phyloP scores from a whole-genome alignment of 352 stramenopile genomes.

The Phytopythium mirpurense region DNA sequence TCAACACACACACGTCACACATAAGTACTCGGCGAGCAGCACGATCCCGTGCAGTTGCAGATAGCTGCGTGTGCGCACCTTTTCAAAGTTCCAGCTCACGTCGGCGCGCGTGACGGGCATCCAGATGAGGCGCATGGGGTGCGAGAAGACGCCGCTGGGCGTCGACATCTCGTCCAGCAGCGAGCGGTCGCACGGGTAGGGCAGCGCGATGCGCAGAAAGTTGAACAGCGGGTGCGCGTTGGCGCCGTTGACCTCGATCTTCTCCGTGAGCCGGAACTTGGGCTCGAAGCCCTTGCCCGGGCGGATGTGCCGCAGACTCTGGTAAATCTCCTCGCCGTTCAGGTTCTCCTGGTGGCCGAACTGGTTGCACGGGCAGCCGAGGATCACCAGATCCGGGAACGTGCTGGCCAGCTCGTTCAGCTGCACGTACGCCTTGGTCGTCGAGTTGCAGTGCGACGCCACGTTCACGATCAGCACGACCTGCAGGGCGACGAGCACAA shows the following conservation, averaged over 20 bases:
- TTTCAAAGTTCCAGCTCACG: slow-evolving; percentile 84
- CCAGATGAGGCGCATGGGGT: slow-evolving; percentile 82
- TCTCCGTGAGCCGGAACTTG: slow-evolving; percentile 71
- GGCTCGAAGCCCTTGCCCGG: slow-evolving; percentile 66
- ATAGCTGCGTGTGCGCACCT: slow-evolving; percentile 36
- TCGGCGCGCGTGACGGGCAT: slow-evolving; percentile 78
- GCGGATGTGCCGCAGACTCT: slow-evolving; percentile 68
- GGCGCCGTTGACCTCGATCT: slow-evolving; percentile 74
- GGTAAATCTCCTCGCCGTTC: slow-evolving; percentile 71
- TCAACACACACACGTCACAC: neutral
- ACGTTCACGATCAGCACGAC: slow-evolving; percentile 71
- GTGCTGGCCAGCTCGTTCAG: slow-evolving; percentile 58
- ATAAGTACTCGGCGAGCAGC: neutral
- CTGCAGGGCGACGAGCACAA: neutral
- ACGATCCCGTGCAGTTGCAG: no score
- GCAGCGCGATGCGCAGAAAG: slow-evolving; percentile 64
- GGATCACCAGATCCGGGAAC: slow-evolving; percentile 64
- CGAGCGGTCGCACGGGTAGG: slow-evolving; percentile 65
- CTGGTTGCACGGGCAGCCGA: slow-evolving; percentile 78
- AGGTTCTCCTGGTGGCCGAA: slow-evolving; percentile 83
- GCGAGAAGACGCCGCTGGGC: slow-evolving; percentile 70
- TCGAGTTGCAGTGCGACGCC: slow-evolving; percentile 80
- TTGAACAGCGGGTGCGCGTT: slow-evolving; percentile 80
- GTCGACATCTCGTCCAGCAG: slow-evolving; percentile 77
- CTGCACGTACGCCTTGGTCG: slow-evolving; percentile 62